phyloP scores from a whole-genome alignment of 1,284 basidiomycete genomes.

The Wallemia ichthyophaga region DNA sequence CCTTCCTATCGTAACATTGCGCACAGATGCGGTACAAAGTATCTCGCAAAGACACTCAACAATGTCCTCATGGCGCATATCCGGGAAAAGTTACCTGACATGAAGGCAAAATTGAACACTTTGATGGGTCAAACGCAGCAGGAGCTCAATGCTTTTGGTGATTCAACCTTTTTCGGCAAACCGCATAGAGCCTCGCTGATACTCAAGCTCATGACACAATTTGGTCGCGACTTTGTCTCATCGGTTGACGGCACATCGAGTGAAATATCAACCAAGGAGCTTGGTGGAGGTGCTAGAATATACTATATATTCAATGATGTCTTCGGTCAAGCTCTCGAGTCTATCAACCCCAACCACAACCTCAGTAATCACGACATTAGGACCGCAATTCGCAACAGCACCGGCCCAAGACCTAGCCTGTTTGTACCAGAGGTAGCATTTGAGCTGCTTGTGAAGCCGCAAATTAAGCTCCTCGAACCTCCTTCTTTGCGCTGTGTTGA shows the following conservation, averaged over 20 bases:
- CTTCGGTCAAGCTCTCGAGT: conserved; percentile 69
- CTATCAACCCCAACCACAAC: conserved; percentile 70
- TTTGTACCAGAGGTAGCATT: conserved; percentile 96
- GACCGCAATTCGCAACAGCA: conserved; percentile 93
- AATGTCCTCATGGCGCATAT: conserved; percentile 93
- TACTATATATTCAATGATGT: conserved; percentile 99
- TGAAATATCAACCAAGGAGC: conserved; percentile 91
- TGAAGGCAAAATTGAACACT: conserved; percentile 95
- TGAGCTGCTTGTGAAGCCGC: conserved; percentile 87
- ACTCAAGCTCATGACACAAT: conserved; percentile 92
- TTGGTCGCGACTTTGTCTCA: conserved; percentile 84
- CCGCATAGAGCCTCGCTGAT: conserved; percentile 54
- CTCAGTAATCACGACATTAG: conserved; percentile 83
- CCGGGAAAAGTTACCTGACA: conserved; percentile 91
- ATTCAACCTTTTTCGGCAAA: conserved; percentile 73
- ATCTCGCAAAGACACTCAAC: conserved; percentile 76
- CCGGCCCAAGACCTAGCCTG: conserved; percentile 76
- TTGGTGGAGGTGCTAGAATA: conserved; percentile 87
- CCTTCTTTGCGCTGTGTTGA: conserved; percentile 88
- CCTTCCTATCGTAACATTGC: conserved; percentile 82
- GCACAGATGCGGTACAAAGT: conserved; percentile 87
- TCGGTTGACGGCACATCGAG: conserved; percentile 96
- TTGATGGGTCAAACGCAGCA: conserved; percentile 98
- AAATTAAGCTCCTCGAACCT: conserved; percentile 84
- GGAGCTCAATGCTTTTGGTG: conserved; percentile 85